A percentile compares a stretch with the other conserved stretches of the same genome.
These are phyloP conservation scores for Saturnispora zaruensis DNA, from an alignment of 805 yeast species.

Conservation along the genomic window DNA sequence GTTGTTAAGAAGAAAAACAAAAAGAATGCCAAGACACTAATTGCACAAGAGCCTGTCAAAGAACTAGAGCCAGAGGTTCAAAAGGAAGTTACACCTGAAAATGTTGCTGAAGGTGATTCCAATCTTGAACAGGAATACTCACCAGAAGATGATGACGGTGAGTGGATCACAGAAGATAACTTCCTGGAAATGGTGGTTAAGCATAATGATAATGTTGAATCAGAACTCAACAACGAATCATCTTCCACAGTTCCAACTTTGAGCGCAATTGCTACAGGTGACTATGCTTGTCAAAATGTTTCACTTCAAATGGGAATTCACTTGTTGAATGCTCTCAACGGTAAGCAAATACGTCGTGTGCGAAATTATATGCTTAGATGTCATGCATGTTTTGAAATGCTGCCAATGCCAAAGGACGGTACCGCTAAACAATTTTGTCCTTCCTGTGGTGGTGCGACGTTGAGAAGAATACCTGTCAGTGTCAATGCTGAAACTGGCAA, in stretches of 20 bases:
- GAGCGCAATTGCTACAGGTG: slow-evolving; percentile 88
- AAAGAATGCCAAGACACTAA: slow-evolving; percentile 5
- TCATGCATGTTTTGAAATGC: slow-evolving; percentile 87
- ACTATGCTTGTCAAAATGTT: slow-evolving; percentile 96
- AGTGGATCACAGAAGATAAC: slow-evolving; percentile 91
- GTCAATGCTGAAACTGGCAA: slow-evolving; percentile 72
- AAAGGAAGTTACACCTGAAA: slow-evolving; percentile 2
- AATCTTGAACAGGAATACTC: slow-evolving; percentile 34
- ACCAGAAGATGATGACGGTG: slow-evolving; percentile 73
- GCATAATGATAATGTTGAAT: slow-evolving; percentile 53
- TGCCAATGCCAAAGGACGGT: slow-evolving; percentile 71
- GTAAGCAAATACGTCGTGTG: slow-evolving; percentile 74
- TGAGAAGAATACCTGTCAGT: slow-evolving; percentile 84
- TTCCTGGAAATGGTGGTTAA: slow-evolving; percentile 58
- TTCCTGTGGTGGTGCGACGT: slow-evolving; percentile 88
- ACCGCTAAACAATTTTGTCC: slow-evolving; percentile 85
- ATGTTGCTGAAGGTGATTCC: background rate
- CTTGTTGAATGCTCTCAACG: slow-evolving; percentile 76
- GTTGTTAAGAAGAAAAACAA: slow-evolving; percentile 9
- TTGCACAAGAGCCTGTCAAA: background rate
- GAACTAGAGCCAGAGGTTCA: background rate
- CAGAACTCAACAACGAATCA: slow-evolving; percentile 24
- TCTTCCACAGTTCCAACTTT: slow-evolving; percentile 35
- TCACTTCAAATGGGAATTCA: slow-evolving; percentile 84
- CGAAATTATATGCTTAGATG: slow-evolving; percentile 93